These are phyloP conservation scores for Chaetomiaceae sp. DNA, from an alignment of 2,329 filamentous ascomycete genomes.

Conservation along the genomic window DNA sequence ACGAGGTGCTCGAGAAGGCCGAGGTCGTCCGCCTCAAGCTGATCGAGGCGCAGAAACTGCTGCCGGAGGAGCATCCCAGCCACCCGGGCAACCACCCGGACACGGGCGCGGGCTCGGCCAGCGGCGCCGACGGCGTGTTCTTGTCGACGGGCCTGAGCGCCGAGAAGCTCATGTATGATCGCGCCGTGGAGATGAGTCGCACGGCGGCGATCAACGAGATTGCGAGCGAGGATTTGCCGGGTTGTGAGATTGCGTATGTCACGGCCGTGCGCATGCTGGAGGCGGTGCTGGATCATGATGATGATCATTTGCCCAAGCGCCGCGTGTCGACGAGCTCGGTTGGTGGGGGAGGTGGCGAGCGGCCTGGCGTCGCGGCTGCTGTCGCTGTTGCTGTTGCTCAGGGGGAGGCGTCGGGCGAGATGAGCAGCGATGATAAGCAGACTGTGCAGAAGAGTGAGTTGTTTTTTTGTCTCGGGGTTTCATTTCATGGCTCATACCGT, in stretches of 20 bases:
- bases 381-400: too few relatives aligned
- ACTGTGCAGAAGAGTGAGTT: constrained; percentile 65
- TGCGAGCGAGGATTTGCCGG: constrained; percentile 77
- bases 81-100: constrained; percentile 74
- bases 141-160: constrained; percentile 86
- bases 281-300: constrained; percentile 83
- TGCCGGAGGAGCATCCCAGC: constrained; percentile 78
- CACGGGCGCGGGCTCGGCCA: constrained; percentile 51
- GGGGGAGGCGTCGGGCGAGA: constrained; percentile 40
- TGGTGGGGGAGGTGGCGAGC: constrained; percentile 39
- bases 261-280: constrained; percentile 94
- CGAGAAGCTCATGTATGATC: constrained; percentile 97
- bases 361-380: constrained; percentile 32
- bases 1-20: constrained; percentile 93
- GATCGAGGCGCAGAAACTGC: constrained; percentile 73
- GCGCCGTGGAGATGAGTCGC: constrained; percentile 93
- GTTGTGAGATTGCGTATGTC: constrained; percentile 87
- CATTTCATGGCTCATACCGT: not conserved
- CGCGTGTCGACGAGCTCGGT: constrained; percentile 34
- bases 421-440: constrained; percentile 64
- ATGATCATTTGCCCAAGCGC: constrained; percentile 42
- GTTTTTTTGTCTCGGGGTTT: constrained; percentile 14
- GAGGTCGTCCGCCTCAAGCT: constrained; percentile 88
- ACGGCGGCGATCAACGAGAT: constrained; percentile 93
- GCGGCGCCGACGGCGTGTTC: constrained; percentile 69